Percentiles rank a stretch among this genome's conserved stretches.
Evolutionary conservation across 163 green algal genomes (phyloP).

Genomic region (Chlamydomonas reinhardtii): DNA sequence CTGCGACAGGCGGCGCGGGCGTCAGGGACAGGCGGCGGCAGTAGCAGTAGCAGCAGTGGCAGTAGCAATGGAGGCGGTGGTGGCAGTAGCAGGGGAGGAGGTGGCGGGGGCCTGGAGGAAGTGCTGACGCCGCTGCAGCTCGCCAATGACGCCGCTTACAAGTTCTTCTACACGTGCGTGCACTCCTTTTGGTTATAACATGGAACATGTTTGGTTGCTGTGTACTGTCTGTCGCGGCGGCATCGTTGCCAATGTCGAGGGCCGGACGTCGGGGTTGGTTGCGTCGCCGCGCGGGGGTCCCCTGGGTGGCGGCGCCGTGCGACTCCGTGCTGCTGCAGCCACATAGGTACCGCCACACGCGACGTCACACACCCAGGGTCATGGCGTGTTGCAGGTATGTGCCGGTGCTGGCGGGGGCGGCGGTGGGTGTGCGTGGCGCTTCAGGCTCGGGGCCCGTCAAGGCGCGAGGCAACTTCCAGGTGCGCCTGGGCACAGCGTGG

Average conservation of each 20-base stretch:
- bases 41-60: neutral
- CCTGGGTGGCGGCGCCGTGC: too few relatives aligned
- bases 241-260: too few relatives aligned
- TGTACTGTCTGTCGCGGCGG: too few relatives aligned
- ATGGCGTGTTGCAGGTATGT: conserved; percentile 20
- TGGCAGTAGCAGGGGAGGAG: too few relatives aligned
- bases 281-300: too few relatives aligned
- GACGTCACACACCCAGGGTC: too few relatives aligned
- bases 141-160: conserved; percentile 18
- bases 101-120: neutral
- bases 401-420: conserved; percentile 29
- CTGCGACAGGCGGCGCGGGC: neutral
- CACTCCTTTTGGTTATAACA: too few relatives aligned
- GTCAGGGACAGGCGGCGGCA: neutral
- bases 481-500: too few relatives aligned
- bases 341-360: too few relatives aligned
- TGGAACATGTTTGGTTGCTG: too few relatives aligned
- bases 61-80: neutral
- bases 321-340: neutral
- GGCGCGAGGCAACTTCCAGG: conserved; percentile 41
- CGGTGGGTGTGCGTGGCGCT: conserved; percentile 17
- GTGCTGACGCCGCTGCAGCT: conserved; percentile 34
- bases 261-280: too few relatives aligned
- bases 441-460: conserved; percentile 9
- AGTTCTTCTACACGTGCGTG: conserved; percentile 46